Percentiles rank a stretch among this genome's conserved stretches.
phyloP scores from a whole-genome alignment of 73 alveolate genomes.

The Tetrahymena malaccensis region DNA sequence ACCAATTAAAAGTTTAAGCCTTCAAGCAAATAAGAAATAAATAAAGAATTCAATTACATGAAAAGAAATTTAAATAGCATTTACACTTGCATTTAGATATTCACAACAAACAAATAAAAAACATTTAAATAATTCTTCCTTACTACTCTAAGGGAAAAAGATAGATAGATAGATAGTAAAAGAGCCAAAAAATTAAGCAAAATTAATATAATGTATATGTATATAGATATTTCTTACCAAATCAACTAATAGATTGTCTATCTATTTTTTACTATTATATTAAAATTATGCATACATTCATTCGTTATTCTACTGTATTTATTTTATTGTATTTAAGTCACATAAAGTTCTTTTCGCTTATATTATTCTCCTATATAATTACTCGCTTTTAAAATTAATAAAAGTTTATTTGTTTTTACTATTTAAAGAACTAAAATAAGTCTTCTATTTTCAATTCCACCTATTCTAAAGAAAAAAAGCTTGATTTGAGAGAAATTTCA shows the following conservation, averaged over 20 bases:
- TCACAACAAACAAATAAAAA: too few species aligned
- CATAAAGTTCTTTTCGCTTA: neutral
- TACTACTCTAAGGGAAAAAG: neutral
- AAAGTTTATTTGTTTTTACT: neutral
- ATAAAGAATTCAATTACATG: too few species aligned
- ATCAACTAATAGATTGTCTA: neutral
- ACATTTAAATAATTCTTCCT: neutral
- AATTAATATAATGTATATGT: neutral
- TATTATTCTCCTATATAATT: neutral
- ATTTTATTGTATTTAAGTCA: too few species aligned
- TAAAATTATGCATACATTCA: neutral
- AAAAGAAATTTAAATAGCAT: too few species aligned
- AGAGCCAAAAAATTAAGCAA: neutral
- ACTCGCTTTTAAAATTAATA: too few species aligned
- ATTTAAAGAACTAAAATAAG: neutral
- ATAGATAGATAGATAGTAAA: too few species aligned
- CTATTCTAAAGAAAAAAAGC: neutral
- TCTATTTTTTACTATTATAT: neutral
- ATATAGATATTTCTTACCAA: neutral
- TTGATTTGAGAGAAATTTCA: too few species aligned
- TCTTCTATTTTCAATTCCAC: neutral
- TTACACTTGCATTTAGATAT: too few species aligned
- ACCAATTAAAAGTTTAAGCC: neutral
- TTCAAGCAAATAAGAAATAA: too few species aligned
- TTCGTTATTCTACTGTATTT: neutral